Evolutionary conservation across 495 filamentous ascomycete genomes (phyloP).

Genomic region (Tuber brumale): DNA sequence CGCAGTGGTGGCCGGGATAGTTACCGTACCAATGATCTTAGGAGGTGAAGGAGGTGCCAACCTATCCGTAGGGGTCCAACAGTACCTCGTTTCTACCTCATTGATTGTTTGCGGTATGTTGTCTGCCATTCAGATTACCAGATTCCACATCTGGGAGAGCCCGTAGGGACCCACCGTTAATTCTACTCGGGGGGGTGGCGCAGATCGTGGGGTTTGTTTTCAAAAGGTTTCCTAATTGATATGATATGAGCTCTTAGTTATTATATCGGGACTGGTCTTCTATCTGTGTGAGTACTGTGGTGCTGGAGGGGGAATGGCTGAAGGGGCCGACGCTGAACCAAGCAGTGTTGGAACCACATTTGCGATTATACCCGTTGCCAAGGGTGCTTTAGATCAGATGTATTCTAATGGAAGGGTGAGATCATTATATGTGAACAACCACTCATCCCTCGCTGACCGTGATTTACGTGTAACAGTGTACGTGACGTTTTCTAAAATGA

Average conservation of each 20-base stretch:
- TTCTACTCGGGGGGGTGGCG: neutral
- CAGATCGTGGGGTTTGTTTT: neutral
- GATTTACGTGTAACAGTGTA: slow-evolving; percentile 17
- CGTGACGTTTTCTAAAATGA: slow-evolving; percentile 1
- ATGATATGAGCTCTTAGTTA: slow-evolving; percentile 44
- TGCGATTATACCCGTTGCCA: slow-evolving; percentile 79
- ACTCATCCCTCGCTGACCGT: slow-evolving; percentile 8
- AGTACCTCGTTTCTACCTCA: slow-evolving; percentile 85
- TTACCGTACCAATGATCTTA: slow-evolving; percentile 77
- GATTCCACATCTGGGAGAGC: slow-evolving; percentile 68
- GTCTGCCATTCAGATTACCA: slow-evolving; percentile 71
- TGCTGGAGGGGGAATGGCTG: neutral
- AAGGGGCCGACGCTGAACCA: neutral
- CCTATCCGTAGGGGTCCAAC: slow-evolving; percentile 53
- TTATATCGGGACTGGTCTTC: slow-evolving; percentile 78
- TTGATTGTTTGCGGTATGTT: slow-evolving; percentile 79
- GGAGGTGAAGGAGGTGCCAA: slow-evolving; percentile 61
- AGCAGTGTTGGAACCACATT: slow-evolving; percentile 69
- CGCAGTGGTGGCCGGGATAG: slow-evolving; percentile 58
- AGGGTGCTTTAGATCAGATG: slow-evolving; percentile 74
- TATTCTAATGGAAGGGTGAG: slow-evolving; percentile 61
- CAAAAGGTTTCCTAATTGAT: neutral
- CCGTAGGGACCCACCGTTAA: slow-evolving; percentile 47
- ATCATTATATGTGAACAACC: neutral
- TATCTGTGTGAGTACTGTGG: slow-evolving; percentile 56